Evolutionary conservation across 768 basidiomycete species (phyloP), one percentile per base, ranked within the genome.

Genomic region (Tricholoma matsutake): DNA sequence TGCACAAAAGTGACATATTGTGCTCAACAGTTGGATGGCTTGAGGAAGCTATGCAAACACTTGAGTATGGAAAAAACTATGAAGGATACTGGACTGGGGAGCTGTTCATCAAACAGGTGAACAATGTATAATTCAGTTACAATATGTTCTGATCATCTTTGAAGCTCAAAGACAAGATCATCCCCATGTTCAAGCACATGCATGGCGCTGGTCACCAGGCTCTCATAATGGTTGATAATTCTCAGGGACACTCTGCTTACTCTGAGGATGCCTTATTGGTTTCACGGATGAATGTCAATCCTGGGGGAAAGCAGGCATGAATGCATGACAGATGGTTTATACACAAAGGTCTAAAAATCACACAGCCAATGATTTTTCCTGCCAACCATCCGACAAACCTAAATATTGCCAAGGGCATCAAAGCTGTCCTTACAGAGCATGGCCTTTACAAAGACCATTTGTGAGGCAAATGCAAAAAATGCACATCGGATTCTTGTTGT

Each of bases 1-100:
- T 34, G 58, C 76, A 78, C 61, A 68, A 69, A 18, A 72, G 69
- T 45, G 71, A 76, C 56, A 65, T 75, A 6, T 74, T 78, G n/a
- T 72, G 72, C 56, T 73, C 68, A 54, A 73, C 68, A n/a, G 53
- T 70, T 59, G 75, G 76, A 1, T 69, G 67, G 59, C 45, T 77
- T 16, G 13, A 31, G 1, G 71, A 71, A 6, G 74, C 71, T 10
- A 63, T 69, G 9, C 67, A 75, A 54, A 61, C 58, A 4, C 56
- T 73, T 6, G 72, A 76, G 54, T 76, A 78, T 67, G 75, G 74
- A 0, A 68, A 68, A 6, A 72, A 74, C 3, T 25, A 25, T 25
- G 22, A 25, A 1, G 22, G 22, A 25, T 25, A 25, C 22, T 25
- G 22, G 22, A 0, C 54, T 20, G 60, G 60, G 2, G 60, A 74